phyloP scores from a whole-genome alignment of 2,329 filamentous ascomycete genomes.

The Trichoderma semiorbis region DNA sequence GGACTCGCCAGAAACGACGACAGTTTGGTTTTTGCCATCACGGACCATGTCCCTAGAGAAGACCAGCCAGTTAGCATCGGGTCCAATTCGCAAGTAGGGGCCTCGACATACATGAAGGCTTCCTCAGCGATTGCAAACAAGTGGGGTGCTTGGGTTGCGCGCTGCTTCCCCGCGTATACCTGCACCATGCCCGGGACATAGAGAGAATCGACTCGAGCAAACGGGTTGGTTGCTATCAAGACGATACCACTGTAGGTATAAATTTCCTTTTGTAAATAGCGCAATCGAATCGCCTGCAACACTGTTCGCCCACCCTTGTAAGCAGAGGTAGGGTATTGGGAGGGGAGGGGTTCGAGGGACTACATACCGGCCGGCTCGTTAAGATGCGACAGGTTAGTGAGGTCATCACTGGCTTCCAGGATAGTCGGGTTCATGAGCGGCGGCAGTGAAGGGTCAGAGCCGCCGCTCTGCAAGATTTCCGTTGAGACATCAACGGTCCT shows the following conservation, averaged over 20 bases:
- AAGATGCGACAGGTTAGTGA: constrained; percentile 94
- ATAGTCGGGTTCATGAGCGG: constrained; percentile 97
- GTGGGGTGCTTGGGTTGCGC: constrained; percentile 95
- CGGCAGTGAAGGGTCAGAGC: constrained; percentile 74
- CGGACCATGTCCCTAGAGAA: constrained; percentile 83
- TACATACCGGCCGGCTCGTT: constrained; percentile 90
- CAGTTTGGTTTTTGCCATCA: constrained; percentile 93
- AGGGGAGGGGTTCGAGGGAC: neutral
- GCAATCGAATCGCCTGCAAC: constrained; percentile 92
- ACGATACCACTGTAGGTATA: constrained; percentile 99
- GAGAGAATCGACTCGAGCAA: constrained; percentile 93
- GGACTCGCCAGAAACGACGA: constrained; percentile 98
- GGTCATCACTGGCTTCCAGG: constrained; percentile 96
- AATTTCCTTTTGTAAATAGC: constrained; percentile 97
- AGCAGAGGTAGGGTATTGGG: constrained; percentile 21
- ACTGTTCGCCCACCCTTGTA: constrained; percentile 52
- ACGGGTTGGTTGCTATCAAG: constrained; percentile 96
- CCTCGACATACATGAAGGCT: constrained; percentile 76
- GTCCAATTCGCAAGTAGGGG: neutral
- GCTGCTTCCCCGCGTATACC: constrained; percentile 94
- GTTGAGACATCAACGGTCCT: constrained; percentile 76
- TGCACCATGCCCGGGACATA: constrained; percentile 99
- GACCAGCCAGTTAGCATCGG: constrained; percentile 35
- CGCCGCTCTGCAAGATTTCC: constrained; percentile 66
- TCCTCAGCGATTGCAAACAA: constrained; percentile 98